A percentile compares a stretch with the other conserved stretches of the same genome.
Conservation (phyloP, 2,329 filamentous ascomycete genomes). For the Metarhizium rileyi region DNA sequence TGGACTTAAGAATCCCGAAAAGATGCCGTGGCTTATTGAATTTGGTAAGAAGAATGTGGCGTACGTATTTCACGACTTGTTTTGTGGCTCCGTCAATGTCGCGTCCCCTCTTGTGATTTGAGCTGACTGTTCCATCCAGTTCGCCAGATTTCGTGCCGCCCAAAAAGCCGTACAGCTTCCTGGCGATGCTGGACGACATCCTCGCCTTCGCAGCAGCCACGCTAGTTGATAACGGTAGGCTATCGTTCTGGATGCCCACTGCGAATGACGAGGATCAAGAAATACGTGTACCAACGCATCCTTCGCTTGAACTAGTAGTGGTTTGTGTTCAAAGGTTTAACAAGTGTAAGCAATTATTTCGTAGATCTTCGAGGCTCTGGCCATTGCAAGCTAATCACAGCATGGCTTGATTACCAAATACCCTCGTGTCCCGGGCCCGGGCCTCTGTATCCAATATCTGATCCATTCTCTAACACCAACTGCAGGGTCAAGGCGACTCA, state of each 20-base stretch:
- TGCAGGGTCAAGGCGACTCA: conserved; percentile 74
- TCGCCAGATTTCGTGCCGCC: conserved; percentile 66
- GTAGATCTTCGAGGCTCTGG: neutral
- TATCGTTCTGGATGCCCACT: conserved; percentile 97
- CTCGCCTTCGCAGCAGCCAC: conserved; percentile 69
- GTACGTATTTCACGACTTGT: conserved; percentile 35
- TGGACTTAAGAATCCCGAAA: conserved; percentile 60
- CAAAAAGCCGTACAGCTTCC: conserved; percentile 86
- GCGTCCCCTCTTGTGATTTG: no score
- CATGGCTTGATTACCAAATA: no score
- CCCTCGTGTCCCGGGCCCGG: neutral
- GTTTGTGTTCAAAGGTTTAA: conserved; percentile 83
- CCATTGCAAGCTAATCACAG: neutral
- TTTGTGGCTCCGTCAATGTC: no score
- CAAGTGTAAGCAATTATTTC: conserved; percentile 51
- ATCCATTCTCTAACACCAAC: neutral
- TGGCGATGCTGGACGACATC: conserved; percentile 83
- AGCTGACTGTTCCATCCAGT: conserved; percentile 20
- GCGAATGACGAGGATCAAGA: conserved; percentile 70
- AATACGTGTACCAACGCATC: conserved; percentile 67
- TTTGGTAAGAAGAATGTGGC: conserved; percentile 61
- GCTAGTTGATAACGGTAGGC: conserved; percentile 66
- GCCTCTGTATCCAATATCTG: neutral
- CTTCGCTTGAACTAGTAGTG: conserved; percentile 60
- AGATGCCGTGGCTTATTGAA: conserved; percentile 49